Evolutionary conservation across 2,329 filamentous ascomycete species (phyloP).

Genomic region (Talaromyces sp.): DNA sequence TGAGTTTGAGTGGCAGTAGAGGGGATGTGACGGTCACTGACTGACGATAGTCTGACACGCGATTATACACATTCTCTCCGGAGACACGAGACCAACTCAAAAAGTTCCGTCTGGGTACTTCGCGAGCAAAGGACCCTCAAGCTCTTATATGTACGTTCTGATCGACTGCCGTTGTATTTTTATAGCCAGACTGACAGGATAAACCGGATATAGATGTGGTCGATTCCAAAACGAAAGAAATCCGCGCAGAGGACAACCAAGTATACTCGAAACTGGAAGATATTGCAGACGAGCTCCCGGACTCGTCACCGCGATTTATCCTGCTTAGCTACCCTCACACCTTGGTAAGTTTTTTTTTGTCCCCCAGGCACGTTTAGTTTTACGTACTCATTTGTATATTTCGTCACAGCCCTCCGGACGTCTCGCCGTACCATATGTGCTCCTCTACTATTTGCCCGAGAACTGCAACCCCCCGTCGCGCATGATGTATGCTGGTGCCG

Average conservation of each 20-base stretch:
- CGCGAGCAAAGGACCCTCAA: slow-evolving; percentile 77
- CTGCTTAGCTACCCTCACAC: slow-evolving; percentile 88
- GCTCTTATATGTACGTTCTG: slow-evolving; percentile 81
- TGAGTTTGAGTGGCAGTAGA: background rate
- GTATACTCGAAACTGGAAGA: slow-evolving; percentile 79
- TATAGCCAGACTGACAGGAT: slow-evolving; percentile 1
- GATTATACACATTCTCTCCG: slow-evolving; percentile 86
- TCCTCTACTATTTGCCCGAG: slow-evolving; percentile 89
- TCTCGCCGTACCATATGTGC: slow-evolving; percentile 83
- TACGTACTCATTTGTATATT: background rate
- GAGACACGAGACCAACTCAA: slow-evolving; percentile 85
- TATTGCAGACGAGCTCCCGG: slow-evolving; percentile 82
- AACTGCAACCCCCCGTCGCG: slow-evolving; percentile 82
- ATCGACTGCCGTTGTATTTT: background rate
- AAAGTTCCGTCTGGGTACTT: slow-evolving; percentile 91
- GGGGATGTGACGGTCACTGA: background rate
- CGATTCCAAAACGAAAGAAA: slow-evolving; percentile 84
- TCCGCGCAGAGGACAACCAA: slow-evolving; percentile 74
- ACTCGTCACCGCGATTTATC: slow-evolving; percentile 85
- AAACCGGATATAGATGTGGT: slow-evolving; percentile 65
- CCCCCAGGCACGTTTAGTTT: background rate
- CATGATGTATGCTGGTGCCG: slow-evolving; percentile 94
- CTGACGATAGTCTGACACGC: slow-evolving; percentile 64
- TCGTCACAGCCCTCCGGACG: slow-evolving; percentile 67
- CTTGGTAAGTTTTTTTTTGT: slow-evolving; percentile 52